Base-by-base conservation (phyloP, 192 early-diverging fungal species). In the Linnemannia elongata region DNA sequence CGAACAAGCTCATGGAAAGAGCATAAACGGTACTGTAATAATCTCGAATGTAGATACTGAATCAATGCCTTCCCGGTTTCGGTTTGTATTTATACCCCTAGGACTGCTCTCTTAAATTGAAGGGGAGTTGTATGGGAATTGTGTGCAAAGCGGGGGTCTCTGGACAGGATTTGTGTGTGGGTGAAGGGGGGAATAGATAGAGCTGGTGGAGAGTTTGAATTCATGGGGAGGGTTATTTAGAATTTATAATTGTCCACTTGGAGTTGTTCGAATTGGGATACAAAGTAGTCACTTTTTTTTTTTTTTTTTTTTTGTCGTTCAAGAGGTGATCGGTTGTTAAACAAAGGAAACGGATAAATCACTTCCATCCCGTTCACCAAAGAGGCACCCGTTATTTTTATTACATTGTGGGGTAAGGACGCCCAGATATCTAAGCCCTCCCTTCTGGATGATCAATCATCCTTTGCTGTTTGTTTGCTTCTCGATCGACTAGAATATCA, bases 31-130 rank as follows among this genome's bases (percentile, higher is more conserved):
- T 70, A 82, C 80, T 82, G 80, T 82, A 69, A 66, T 55, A 80
- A 82, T 82, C 80, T 82, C 80, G 80, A 82, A 82, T 76, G 80
- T 82, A 82, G 80, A 82, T 82, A 27, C 44, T 69, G 80, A 33
- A 52, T 20, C 5, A 24, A 55, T 8, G 45, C 17, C 66, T 27
- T 12, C 3, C 42, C 4, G 1, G 13, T 33, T 33, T 10, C 12
- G 0, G n/a, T 2, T 41, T 1, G 1, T 38, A 69, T 42, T 75
- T 81, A 75, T 81, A 81, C 49, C 69, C 10, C 57, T 24, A 22
- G 73, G 79, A 81, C 79, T 81, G 79, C 22, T 72, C 20, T 52
- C 0, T 6, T 3, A 1, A 4, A 18, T 2, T 52, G 4, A 22
- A 5, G 17, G 17, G 17, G 5, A 22, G 5, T 20, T 10, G 69